These are phyloP conservation scores for Leishmania turanica DNA, from an alignment of 208 protist genomes.

Conservation along the genomic window DNA sequence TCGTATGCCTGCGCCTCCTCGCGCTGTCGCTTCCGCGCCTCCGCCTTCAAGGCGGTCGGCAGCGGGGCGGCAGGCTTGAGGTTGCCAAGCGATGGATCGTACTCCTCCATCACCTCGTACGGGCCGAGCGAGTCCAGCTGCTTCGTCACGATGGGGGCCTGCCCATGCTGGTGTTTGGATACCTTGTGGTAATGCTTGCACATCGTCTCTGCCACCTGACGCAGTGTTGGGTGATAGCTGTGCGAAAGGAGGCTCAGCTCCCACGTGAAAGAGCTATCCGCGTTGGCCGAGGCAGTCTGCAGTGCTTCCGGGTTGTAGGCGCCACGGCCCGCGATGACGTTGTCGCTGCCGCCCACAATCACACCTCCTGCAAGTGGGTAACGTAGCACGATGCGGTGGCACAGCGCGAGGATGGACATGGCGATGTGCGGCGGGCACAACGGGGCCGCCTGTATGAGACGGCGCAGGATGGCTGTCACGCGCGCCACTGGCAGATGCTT, in stretches of 20 bases:
- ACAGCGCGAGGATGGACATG: conserved; percentile 81
- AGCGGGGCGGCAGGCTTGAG: conserved; percentile 68
- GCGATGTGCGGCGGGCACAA: conserved; percentile 83
- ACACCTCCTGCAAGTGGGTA: conserved; percentile 83
- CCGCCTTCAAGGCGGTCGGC: conserved; percentile 45
- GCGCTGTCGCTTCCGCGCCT: conserved; percentile 33
- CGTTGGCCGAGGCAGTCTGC: conserved; percentile 83
- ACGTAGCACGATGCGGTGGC: conserved; percentile 80
- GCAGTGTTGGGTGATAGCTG: conserved; percentile 89
- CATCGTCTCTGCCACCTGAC: conserved; percentile 77
- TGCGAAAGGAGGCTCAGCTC: conserved; percentile 70
- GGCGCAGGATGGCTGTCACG: conserved; percentile 88
- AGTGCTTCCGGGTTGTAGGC: conserved; percentile 84
- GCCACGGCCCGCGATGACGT: conserved; percentile 84
- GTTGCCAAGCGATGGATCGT: conserved; percentile 85
- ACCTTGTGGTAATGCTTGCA: conserved; percentile 86
- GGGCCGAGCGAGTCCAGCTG: conserved; percentile 87
- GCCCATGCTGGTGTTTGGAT: conserved; percentile 81
- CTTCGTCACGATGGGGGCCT: conserved; percentile 85
- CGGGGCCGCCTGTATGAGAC: conserved; percentile 67
- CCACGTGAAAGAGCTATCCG: conserved; percentile 92
- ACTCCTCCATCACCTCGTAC: conserved; percentile 91
- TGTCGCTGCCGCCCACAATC: conserved; percentile 90
- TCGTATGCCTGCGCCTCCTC: conserved; percentile 17
- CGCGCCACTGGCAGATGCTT: conserved; percentile 86